Evolutionary conservation across 2,329 filamentous ascomycete species (phyloP).

Genomic region (Fusarium sp.): DNA sequence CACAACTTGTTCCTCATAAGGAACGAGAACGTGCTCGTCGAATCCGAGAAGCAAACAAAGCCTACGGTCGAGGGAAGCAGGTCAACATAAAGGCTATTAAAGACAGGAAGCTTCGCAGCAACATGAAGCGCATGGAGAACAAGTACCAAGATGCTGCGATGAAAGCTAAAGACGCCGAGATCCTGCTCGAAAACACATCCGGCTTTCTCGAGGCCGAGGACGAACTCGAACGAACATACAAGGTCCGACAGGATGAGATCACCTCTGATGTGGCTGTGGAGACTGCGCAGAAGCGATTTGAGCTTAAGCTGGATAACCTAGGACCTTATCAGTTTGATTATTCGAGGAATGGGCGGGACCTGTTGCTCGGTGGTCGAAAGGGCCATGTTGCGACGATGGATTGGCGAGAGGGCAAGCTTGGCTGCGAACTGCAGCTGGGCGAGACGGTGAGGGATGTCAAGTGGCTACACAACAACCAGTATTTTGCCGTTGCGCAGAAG

Average conservation of each 20-base stretch:
- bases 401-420: conserved; percentile 91
- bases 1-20: conserved; percentile 65
- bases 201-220: conserved; percentile 91
- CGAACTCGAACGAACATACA: conserved; percentile 92
- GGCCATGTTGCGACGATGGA: conserved; percentile 97
- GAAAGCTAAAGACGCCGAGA: conserved; percentile 94
- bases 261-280: conserved; percentile 79
- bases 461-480: conserved; percentile 95
- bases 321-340: conserved; percentile 93
- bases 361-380: conserved; percentile 89
- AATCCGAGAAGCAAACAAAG: conserved; percentile 74
- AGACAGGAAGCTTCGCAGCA: conserved; percentile 90
- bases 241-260: conserved; percentile 91
- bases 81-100: conserved; percentile 80
- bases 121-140: conserved; percentile 80
- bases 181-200: conserved; percentile 85
- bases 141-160: conserved; percentile 86
- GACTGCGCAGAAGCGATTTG: conserved; percentile 92
- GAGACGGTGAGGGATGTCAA: conserved; percentile 91
- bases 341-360: conserved; percentile 86
- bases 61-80: conserved; percentile 86
- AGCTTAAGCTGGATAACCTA: conserved; percentile 83
- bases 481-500: conserved; percentile 96
- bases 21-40: conserved; percentile 66
- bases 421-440: conserved; percentile 89